These are phyloP conservation scores for Myxozyma neotropica DNA, from an alignment of 805 yeast genomes.

Conservation along the genomic window DNA sequence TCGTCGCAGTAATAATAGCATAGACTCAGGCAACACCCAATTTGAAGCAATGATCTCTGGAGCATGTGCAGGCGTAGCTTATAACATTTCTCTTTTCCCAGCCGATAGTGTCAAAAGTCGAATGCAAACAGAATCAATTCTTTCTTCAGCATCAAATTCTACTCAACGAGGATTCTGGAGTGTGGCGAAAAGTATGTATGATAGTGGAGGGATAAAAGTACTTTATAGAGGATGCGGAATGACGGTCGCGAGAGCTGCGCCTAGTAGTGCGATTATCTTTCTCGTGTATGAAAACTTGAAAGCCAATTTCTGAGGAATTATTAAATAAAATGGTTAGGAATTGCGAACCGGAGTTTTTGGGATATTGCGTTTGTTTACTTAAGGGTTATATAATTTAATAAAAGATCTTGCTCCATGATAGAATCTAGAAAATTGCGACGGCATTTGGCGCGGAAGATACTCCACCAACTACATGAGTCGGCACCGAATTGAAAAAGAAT, in stretches of 20 bases:
- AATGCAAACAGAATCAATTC: constrained; percentile 65
- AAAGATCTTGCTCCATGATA: background rate
- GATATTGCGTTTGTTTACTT: background rate
- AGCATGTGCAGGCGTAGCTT: constrained; percentile 81
- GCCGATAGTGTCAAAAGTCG: constrained; percentile 88
- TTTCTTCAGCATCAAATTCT: constrained; percentile 35
- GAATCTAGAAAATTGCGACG: constrained; percentile 2
- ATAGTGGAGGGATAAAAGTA: constrained; percentile 63
- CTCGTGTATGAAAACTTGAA: constrained; percentile 62
- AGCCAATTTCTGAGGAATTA: constrained; percentile 41
- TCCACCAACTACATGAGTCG: constrained; percentile 40
- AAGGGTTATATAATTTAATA: background rate
- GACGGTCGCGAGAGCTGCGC: constrained; percentile 78
- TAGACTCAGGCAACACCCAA: constrained; percentile 41
- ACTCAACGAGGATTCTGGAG: constrained; percentile 41
- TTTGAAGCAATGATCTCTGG: constrained; percentile 72
- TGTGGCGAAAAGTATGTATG: constrained; percentile 49
- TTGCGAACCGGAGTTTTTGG: background rate
- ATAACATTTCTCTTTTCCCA: constrained; percentile 80
- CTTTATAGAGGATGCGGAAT: constrained; percentile 85
- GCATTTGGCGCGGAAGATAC: constrained; percentile 48
- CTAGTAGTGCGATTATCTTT: constrained; percentile 88
- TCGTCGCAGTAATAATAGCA: background rate
- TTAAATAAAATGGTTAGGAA: constrained; percentile 25
- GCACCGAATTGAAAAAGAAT: constrained; percentile 41